Evolutionary conservation across 805 yeast species (phyloP), one percentile per base, ranked within the genome.

Genomic region (Tetrapisispora arboricola): DNA sequence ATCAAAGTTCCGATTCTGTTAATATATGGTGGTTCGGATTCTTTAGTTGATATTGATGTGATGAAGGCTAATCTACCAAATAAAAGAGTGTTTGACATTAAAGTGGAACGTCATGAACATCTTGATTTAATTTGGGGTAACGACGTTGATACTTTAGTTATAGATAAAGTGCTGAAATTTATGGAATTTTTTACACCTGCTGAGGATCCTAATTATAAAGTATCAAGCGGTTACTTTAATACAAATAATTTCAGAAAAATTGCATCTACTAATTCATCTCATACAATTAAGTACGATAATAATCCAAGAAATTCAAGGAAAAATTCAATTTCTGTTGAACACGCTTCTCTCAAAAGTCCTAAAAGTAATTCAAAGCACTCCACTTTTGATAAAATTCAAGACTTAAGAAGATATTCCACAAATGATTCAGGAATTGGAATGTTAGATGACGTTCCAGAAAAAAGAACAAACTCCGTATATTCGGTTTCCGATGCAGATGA

Each of bases 91-190:
- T 67, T 71, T 12, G 70, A 74, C 3, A 64, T 76, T 12, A 79
- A 83, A 1, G 73, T 87, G 0, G 68, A 65, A 0, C 65, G 65
- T n/a, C 86, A 87, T 59, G 97, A 88, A 61, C 97, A 88, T 61
- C 66, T 88, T 55, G 97, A 90, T 56, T 75, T 90, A 42, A 63
- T 88, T 13, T 88, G 97, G 97, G 95, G 94, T 9, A 61, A 70
- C 9, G 76, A 78, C 40, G 84, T 82, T 1, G 73, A 67, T 21
- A 47, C 55, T 1, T 47, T 61, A 24, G 78, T 76, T 1, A 66
- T 73, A 36, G 56, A 64, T 6, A 65, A 67, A 42, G 66, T 73
- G 6, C 43, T 66, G 3, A 56, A 60, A 38, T 65, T 67, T 39
- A 53, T 68, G 13, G 53, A 57, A 15, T 54, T 58, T 42, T 60